Percentiles rank a stretch among this genome's conserved stretches.
Conservation (phyloP, 2,329 filamentous ascomycete genomes). For the Phaeosphaeria sp. region DNA sequence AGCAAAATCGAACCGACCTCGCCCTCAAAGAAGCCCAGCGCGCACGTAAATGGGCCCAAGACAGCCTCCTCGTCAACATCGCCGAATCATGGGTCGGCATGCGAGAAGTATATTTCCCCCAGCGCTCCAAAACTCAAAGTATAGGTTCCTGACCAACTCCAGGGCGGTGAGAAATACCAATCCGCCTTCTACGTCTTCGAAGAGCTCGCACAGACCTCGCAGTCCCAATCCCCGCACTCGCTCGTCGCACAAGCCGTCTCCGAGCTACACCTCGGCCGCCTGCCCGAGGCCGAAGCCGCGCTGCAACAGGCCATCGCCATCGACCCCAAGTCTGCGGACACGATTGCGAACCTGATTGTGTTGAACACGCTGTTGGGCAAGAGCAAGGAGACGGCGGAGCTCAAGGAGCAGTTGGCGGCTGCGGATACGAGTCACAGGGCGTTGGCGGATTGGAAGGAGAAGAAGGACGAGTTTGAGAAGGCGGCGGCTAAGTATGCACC, state of each 20-base stretch:
- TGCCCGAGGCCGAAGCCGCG: constrained; percentile 88
- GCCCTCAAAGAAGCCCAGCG: constrained; percentile 87
- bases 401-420: constrained; percentile 60
- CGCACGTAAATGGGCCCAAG: constrained; percentile 92
- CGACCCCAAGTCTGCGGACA: constrained; percentile 73
- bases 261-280: constrained; percentile 86
- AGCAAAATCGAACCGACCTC: constrained; percentile 89
- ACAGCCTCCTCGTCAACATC: constrained; percentile 90
- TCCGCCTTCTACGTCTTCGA: constrained; percentile 98
- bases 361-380: constrained; percentile 79
- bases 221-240: constrained; percentile 76
- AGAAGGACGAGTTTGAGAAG: constrained; percentile 85
- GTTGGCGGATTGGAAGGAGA: constrained; percentile 78
- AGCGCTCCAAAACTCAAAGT: not conserved
- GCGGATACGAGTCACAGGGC: constrained; percentile 72
- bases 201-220: constrained; percentile 87
- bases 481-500: constrained; percentile 86
- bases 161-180: constrained; percentile 96
- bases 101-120: constrained; percentile 69
- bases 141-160: constrained; percentile 28
- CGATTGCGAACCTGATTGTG: constrained; percentile 84
- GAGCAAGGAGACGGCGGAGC: constrained; percentile 63
- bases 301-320: constrained; percentile 80
- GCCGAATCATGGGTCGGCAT: constrained; percentile 95
- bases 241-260: constrained; percentile 89